phyloP scores from a whole-genome alignment of 1,284 basidiomycete species.

The Malassezia brasiliensis region DNA sequence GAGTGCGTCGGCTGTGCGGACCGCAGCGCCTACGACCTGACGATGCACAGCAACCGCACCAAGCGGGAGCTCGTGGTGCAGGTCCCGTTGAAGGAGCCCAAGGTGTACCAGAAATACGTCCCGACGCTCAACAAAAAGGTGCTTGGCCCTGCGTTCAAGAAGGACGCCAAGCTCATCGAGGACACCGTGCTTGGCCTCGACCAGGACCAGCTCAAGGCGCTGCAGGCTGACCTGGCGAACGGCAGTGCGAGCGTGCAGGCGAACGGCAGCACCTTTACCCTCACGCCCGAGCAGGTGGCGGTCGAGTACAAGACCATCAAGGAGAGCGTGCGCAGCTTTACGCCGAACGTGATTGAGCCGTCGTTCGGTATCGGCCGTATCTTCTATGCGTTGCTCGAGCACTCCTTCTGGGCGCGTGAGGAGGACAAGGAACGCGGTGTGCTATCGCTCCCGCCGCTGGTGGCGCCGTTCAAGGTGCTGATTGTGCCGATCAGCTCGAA shows the following conservation, averaged over 20 bases:
- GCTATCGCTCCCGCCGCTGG: conserved; percentile 73
- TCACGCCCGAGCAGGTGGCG: conserved; percentile 66
- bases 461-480: conserved; percentile 92
- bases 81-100: conserved; percentile 71
- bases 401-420: conserved; percentile 89
- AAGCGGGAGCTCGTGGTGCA: conserved; percentile 65
- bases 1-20: conserved; percentile 99
- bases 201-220: conserved; percentile 60
- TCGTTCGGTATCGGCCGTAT: conserved; percentile 97
- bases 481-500: conserved; percentile 90
- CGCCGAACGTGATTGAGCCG: conserved; percentile 95
- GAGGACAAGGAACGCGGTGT: conserved; percentile 57
- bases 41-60: conserved; percentile 54
- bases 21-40: conserved; percentile 83
- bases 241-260: conserved; percentile 55
- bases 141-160: conserved; percentile 81
- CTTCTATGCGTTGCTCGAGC: conserved; percentile 85
- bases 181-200: conserved; percentile 62
- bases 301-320: conserved; percentile 80
- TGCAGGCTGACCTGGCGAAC: conserved; percentile 63
- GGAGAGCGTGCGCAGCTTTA: conserved; percentile 85
- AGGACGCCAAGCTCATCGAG: conserved; percentile 66
- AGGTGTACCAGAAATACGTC: conserved; percentile 64
- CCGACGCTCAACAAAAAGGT: conserved; percentile 76
- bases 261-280: conserved; percentile 60